These are phyloP conservation scores for Cardiospermum halicacabum DNA, from an alignment of 345 rosid species.

Conservation along the genomic window DNA sequence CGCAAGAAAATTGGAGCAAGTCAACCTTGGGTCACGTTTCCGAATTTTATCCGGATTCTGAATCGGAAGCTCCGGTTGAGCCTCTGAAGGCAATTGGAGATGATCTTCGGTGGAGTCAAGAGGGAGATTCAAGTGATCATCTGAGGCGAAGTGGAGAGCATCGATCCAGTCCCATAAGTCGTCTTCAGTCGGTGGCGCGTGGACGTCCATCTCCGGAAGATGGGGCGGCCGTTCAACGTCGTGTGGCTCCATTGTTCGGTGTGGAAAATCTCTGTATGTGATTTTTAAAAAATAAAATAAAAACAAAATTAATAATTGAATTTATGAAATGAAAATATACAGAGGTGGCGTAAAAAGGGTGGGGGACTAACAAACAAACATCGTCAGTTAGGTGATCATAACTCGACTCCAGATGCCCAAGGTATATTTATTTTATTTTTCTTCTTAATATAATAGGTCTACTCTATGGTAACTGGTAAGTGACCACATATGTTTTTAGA, in stretches of 20 bases:
- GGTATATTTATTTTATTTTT: neutral
- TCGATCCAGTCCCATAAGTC: slow-evolving; percentile 85
- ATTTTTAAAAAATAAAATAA: neutral
- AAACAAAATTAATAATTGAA: neutral
- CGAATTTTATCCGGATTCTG: slow-evolving; percentile 43
- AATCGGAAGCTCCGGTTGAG: slow-evolving; percentile 22
- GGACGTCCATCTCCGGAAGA: slow-evolving; percentile 34
- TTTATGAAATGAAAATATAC: neutral
- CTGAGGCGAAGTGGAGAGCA: slow-evolving; percentile 69
- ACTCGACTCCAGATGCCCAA: neutral
- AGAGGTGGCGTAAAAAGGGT: neutral
- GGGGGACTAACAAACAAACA: neutral
- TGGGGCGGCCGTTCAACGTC: neutral
- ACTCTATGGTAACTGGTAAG: too few relatives aligned
- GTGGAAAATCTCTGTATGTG: neutral
- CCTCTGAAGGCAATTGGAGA: slow-evolving; percentile 12
- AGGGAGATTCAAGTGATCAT: slow-evolving; percentile 47
- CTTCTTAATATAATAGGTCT: neutral
- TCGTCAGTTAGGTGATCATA: slow-evolving; percentile 1
- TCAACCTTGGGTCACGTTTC: slow-evolving; percentile 89
- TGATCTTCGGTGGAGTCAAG: slow-evolving; percentile 36
- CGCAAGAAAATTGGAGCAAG: slow-evolving; percentile 82
- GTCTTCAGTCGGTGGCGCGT: slow-evolving; percentile 29
- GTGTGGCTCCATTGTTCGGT: slow-evolving; percentile 6
- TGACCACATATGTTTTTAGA: too few relatives aligned